phyloP scores from a whole-genome alignment of 148 eudicot species.

The Pouteria glomerata region DNA sequence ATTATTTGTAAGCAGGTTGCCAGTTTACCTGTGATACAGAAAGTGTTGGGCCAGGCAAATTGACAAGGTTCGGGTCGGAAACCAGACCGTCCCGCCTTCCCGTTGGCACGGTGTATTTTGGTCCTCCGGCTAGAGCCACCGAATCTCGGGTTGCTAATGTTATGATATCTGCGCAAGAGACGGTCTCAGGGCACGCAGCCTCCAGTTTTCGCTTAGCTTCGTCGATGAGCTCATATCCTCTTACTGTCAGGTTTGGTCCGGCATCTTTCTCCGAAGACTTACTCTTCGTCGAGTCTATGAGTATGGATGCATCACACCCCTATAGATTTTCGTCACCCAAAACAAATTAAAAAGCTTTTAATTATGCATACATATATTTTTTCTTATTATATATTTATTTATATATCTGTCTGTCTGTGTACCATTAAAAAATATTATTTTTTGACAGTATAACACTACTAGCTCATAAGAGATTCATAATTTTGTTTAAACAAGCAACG shows the following conservation, averaged over 20 bases:
- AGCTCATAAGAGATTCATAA: too few species aligned
- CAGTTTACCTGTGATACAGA: constrained; percentile 6
- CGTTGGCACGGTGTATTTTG: constrained; percentile 15
- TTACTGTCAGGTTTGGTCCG: constrained; percentile 22
- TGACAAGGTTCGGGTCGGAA: constrained; percentile 11
- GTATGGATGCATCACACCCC: constrained; percentile 36
- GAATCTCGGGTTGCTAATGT: constrained; percentile 32
- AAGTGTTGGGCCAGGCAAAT: constrained; percentile 14
- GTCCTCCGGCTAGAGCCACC: constrained; percentile 28
- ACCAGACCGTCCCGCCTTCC: constrained; percentile 23
- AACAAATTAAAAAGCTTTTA: too few species aligned
- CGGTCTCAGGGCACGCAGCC: constrained; percentile 16
- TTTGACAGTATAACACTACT: too few species aligned
- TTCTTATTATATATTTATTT: too few species aligned
- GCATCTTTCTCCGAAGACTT: constrained; percentile 21
- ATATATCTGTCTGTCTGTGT: too few species aligned
- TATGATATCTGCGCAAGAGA: constrained; percentile 6
- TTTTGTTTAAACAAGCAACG: too few species aligned
- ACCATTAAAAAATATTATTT: too few species aligned
- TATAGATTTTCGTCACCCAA: neutral
- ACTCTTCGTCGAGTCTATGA: constrained; percentile 18
- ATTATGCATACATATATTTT: too few species aligned
- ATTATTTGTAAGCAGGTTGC: too few species aligned
- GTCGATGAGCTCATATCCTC: constrained; percentile 27
- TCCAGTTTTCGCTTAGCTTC: constrained; percentile 16